Percentiles rank a stretch among this genome's conserved stretches.
Conservation (phyloP, 1,284 basidiomycete genomes). For the Ganoderma lingzhi region DNA sequence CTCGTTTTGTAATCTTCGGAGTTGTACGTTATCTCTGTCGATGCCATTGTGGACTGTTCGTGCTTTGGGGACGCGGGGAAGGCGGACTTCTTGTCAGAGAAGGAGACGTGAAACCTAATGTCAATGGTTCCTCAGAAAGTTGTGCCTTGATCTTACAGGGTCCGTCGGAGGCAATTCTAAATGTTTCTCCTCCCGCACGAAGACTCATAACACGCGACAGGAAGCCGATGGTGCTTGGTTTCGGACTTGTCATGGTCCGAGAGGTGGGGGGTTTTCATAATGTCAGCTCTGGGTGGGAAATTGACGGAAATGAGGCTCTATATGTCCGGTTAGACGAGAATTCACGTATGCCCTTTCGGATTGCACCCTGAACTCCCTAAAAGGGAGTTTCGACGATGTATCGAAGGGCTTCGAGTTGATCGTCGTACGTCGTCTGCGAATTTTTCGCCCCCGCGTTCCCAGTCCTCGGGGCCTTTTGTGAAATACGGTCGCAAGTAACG, state of each 20-base stretch:
- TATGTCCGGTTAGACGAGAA: background rate
- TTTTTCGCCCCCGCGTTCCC: background rate
- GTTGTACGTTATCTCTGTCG: conserved; percentile 3
- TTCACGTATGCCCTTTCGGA: background rate
- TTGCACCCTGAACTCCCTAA: background rate
- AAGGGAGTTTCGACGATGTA: background rate
- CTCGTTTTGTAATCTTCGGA: background rate
- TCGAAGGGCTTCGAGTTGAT: conserved; percentile 1
- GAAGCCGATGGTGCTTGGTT: no score
- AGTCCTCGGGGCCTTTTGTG: background rate
- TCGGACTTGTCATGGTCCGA: no score
- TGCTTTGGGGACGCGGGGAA: background rate
- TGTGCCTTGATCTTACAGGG: background rate
- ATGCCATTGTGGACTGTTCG: background rate
- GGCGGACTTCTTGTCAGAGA: background rate
- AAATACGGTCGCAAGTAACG: background rate
- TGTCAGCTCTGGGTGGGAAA: no score
- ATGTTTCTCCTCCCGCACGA: background rate
- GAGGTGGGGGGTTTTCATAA: no score
- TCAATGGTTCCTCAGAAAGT: background rate
- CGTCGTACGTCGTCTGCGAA: conserved; percentile 1
- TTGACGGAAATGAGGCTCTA: background rate
- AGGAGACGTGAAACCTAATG: background rate
- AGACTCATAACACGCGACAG: background rate
- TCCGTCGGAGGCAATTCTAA: background rate